Evolutionary conservation across 2,329 filamentous ascomycete genomes (phyloP).

Genomic region (Pseudogymnoascus sp.): DNA sequence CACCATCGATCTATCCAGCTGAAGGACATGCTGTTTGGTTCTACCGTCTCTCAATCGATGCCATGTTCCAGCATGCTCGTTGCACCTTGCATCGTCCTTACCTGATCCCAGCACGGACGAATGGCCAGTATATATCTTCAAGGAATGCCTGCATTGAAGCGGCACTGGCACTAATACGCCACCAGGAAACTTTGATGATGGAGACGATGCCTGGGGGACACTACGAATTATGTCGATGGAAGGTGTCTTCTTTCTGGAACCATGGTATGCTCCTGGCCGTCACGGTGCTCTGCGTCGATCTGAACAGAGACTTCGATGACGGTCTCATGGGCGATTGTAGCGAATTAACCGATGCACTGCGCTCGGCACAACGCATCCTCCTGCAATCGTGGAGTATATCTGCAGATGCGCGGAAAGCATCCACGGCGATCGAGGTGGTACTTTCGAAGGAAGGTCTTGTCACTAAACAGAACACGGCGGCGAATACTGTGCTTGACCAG

Average conservation of each 20-base stretch:
- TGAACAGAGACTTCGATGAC: background rate
- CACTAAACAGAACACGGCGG: background rate
- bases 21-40: background rate
- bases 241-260: conserved; percentile 48
- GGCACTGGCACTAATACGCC: conserved; percentile 40
- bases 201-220: conserved; percentile 26
- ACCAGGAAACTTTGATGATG: conserved; percentile 40
- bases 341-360: background rate
- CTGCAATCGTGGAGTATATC: background rate
- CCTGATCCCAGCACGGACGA: conserved; percentile 35
- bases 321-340: background rate
- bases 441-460: background rate
- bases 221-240: conserved; percentile 36
- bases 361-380: background rate
- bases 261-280: conserved; percentile 54
- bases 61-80: background rate
- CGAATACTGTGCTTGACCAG: background rate
- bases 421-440: background rate
- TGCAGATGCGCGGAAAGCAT: background rate
- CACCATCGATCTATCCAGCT: background rate
- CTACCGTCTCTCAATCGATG: background rate
- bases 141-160: conserved; percentile 44
- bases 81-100: conserved; percentile 41
- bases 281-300: conserved; percentile 47
- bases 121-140: conserved; percentile 45